Base-by-base conservation (phyloP, 139 green algal genomes). In the Tetratostichococcus sp. region DNA sequence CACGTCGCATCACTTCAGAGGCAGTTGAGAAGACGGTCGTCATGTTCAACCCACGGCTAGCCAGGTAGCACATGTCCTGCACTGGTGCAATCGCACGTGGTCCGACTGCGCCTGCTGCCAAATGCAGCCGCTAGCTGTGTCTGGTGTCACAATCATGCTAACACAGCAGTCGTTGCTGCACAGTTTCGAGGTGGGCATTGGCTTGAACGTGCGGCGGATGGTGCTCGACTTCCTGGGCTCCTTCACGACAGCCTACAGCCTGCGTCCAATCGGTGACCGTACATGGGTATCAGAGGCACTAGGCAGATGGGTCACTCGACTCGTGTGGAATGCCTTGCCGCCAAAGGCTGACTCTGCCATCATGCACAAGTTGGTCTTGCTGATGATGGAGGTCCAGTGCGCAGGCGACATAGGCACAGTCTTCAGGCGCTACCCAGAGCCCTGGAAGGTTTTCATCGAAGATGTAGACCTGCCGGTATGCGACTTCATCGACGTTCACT, bases 101-200 rank as follows among this genome's bases (percentile, higher is more conserved):
- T n/a, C n/a, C n/a, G n/a, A n/a, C n/a, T n/a, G n/a, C n/a, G n/a
- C n/a, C n/a, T n/a, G n/a, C n/a, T n/a, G n/a, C n/a, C n/a, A n/a
- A n/a, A n/a, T n/a, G n/a, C n/a, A n/a, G n/a, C n/a, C n/a, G n/a
- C n/a, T n/a, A n/a, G n/a, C n/a, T n/a, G n/a, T n/a, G 23, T 43
- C 43, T 8, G 30, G 39, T 69, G 30, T 75, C 30, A 69, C 8
- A 16, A 74, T 74, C 22, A 4, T 35, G 23, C 11, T n/a, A n/a
- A n/a, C n/a, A n/a, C n/a, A n/a, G n/a, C 33, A 72, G 72, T 34
- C 11, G 33, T 30, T 65, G 17, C 23, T 74, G 50, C 86, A 62
- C 50, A 95, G 89, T 79, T 94, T 93, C 19, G 95, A 99, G 66
- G 93, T 97, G 42, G 95, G 95, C 4, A 82, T 98, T 32, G 95